Base-by-base conservation (phyloP, 352 stramenopile genomes). In the Peronospora tabacina region DNA sequence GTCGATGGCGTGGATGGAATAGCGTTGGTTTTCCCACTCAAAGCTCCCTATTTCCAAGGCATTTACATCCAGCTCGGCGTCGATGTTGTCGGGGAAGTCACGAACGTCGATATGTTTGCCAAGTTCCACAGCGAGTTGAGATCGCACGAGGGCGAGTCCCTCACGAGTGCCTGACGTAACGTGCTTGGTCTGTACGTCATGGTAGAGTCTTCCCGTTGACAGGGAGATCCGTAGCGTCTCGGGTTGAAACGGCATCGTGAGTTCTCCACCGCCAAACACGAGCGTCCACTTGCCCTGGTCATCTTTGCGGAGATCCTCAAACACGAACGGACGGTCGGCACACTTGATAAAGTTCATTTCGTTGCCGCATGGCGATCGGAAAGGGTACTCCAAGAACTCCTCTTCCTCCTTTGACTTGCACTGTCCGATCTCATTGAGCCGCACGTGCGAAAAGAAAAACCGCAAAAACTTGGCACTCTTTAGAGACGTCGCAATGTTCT, bases 281-380 rank as follows among this genome's bases (percentile, higher is more conserved):
- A 86, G 72, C 33, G 56, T 57, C 72, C 70, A 82, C 19, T 63
- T 30, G 22, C 24, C 44, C 8, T 32, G 49, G 6, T 62, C 58
- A 26, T 57, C 48, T 1, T 41, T 59, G 0, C 57, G 58, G 17
- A 92, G 51, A 16, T 87, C 75, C 15, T 87, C 70, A 44, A 90
- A 82, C 44, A 91, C 81, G 28, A 90, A 68, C 17, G 81, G 78
- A 0, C 72, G 76, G 53, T 91, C 81, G 6, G 81, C 78, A 58
- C 73, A 87, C 58, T 91, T 91, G 67, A 91, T 90, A 49, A 84
- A 90, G 54, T 91, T 91, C 70, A 86, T 88, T 55, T 91, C 81
- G 32, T 84, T 83, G 16, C 81, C 81, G 26, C 81, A 91, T 5
- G 81, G 81, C 1, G 81, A 91, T 11, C 66, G 64, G 43, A 68